phyloP scores from a whole-genome alignment of 1,284 basidiomycete species.

The Marasmius fiardii region DNA sequence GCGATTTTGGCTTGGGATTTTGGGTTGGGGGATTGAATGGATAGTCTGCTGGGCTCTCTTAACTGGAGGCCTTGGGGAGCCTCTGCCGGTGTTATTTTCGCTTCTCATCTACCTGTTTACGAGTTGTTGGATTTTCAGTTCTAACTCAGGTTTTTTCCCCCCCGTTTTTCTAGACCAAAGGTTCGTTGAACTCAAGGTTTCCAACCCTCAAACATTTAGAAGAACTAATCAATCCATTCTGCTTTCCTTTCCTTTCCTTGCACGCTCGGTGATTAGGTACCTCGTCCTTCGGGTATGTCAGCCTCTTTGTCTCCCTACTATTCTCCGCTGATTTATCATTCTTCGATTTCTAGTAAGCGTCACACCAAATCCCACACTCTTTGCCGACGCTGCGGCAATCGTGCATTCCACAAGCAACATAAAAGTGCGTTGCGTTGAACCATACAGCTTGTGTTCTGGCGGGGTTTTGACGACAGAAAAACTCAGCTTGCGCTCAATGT shows the following conservation, averaged over 20 bases:
- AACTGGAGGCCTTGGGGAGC: no score
- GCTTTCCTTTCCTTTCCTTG: slow-evolving; percentile 7
- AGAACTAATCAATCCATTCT: slow-evolving; percentile 8
- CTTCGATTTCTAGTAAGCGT: slow-evolving; percentile 69
- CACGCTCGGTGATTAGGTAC: slow-evolving; percentile 55
- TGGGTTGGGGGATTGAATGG: no score
- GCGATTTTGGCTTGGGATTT: no score
- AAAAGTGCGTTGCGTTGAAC: slow-evolving; percentile 82
- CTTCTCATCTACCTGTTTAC: no score
- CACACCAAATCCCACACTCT: slow-evolving; percentile 99
- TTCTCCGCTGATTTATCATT: slow-evolving; percentile 5
- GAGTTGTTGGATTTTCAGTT: slow-evolving; percentile 4
- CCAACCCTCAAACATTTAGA: not conserved
- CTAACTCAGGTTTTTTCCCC: slow-evolving; percentile 20
- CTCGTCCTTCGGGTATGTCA: slow-evolving; percentile 82
- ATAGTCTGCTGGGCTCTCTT: no score
- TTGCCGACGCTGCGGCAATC: slow-evolving; percentile 91
- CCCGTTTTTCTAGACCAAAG: slow-evolving; percentile 61
- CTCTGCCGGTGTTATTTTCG: no score
- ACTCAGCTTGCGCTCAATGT: slow-evolving; percentile 87
- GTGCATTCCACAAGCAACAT: slow-evolving; percentile 96
- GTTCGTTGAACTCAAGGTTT: slow-evolving; percentile 39
- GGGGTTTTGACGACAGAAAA: not conserved
- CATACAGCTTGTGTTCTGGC: not conserved
- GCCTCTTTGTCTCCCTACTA: not conserved